Conservation (phyloP, 352 stramenopile genomes). For the Pythium rishiriense region DNA sequence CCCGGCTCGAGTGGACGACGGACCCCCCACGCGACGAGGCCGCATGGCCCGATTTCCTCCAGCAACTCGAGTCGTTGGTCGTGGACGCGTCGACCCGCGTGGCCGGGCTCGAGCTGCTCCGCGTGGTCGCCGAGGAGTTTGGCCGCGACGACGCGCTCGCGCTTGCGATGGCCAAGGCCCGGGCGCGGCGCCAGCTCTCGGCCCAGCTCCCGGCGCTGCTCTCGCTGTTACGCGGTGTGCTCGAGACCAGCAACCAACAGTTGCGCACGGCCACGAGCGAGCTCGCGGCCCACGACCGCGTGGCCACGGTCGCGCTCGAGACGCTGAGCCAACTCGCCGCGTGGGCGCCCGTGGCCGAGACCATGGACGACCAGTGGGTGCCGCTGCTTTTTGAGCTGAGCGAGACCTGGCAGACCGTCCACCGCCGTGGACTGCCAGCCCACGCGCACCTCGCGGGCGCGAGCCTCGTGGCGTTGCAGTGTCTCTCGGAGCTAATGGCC, state of each 20-base stretch:
- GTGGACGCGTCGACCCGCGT: conserved; percentile 40
- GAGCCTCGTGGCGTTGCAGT: conserved; percentile 58
- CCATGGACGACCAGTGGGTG: conserved; percentile 60
- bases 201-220: conserved; percentile 52
- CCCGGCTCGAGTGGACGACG: conserved; percentile 50
- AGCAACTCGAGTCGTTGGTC: conserved; percentile 58
- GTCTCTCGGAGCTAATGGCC: conserved; percentile 60
- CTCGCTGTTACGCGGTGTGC: conserved; percentile 44
- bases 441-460: conserved; percentile 39
- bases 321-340: conserved; percentile 51
- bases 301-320: conserved; percentile 53
- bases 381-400: conserved; percentile 59
- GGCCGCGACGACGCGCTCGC: conserved; percentile 62
- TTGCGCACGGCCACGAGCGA: conserved; percentile 27
- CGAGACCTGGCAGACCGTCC: conserved; percentile 29
- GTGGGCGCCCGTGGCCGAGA: conserved; percentile 59
- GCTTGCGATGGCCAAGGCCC: conserved; percentile 46
- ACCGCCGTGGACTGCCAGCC: conserved; percentile 5
- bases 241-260: conserved; percentile 46
- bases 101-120: conserved; percentile 57
- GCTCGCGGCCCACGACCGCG: conserved; percentile 37
- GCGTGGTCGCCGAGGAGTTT: conserved; percentile 71
- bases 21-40: conserved; percentile 9
- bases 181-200: conserved; percentile 41
- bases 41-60: conserved; percentile 64